Evolutionary conservation across 2,329 filamentous ascomycete species (phyloP).

Genomic region (Colletotrichum sp.): DNA sequence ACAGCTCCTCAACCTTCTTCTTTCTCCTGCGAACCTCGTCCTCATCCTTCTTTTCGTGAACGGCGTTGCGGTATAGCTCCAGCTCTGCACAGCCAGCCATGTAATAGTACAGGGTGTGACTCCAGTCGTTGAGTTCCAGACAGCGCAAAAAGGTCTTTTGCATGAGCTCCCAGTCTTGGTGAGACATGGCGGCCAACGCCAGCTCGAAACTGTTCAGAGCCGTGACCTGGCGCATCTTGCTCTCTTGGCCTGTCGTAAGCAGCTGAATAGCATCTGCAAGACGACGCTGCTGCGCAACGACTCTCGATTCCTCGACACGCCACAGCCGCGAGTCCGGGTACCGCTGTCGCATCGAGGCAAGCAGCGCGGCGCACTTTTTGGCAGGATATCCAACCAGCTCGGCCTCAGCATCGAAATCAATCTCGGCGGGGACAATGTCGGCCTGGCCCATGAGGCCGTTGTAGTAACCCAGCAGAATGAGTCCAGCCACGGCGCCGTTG

Average conservation of each 20-base stretch:
- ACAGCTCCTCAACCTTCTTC: constrained; percentile 68
- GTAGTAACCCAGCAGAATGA: constrained; percentile 85
- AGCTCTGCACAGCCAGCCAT: constrained; percentile 81
- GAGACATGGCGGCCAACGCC: constrained; percentile 77
- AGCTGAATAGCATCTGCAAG: constrained; percentile 72
- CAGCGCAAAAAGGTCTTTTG: constrained; percentile 77
- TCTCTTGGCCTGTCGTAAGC: constrained; percentile 63
- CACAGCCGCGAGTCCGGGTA: constrained; percentile 87
- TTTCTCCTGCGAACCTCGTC: constrained; percentile 62
- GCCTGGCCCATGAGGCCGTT: constrained; percentile 85
- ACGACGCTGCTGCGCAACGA: constrained; percentile 70
- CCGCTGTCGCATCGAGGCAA: constrained; percentile 74
- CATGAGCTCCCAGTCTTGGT: constrained; percentile 78
- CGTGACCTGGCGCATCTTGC: constrained; percentile 86
- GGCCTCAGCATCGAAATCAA: constrained; percentile 56
- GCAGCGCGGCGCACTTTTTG: constrained; percentile 68
- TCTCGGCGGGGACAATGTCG: constrained; percentile 78
- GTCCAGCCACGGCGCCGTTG: constrained; percentile 87
- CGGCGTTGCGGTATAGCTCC: constrained; percentile 76
- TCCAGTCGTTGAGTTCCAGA: constrained; percentile 88
- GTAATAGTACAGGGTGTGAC: constrained; percentile 87
- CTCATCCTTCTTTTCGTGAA: constrained; percentile 40
- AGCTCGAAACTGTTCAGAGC: constrained; percentile 87
- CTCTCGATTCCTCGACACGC: constrained; percentile 85
- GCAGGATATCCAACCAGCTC: constrained; percentile 75